Base-by-base conservation (phyloP, 2,329 filamentous ascomycete genomes). In the Alternaria sp. region DNA sequence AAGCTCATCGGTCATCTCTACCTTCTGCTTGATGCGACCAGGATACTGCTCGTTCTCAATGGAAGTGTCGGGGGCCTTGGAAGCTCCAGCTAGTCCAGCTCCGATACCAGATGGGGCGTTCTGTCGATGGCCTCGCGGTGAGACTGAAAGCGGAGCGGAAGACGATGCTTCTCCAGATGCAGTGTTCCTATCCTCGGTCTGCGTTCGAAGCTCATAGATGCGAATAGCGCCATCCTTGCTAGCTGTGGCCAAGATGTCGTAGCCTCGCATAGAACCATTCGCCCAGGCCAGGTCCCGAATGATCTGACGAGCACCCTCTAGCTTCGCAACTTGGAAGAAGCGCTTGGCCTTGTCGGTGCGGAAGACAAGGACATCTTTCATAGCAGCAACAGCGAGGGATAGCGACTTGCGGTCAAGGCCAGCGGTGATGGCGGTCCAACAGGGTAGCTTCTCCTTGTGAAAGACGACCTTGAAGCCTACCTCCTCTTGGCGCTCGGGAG, bases 271-370 rank as follows among this genome's bases (percentile, higher is more conserved):
- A 68, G 93, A 96, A 12, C 93, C 95, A 51, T 93, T 91, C 1
- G 95, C 93, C 96, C 96, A 99, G 3, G 93, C 90, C 1, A 97
- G 88, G 77, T 97, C 94, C 51, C 95, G 87, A 7, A 97, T 91
- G 43, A 98, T 85, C 1, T 90, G 89, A 8, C 88, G 86, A 71
- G 97, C 92, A 2, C 89, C 89, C 28, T 85, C 84, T 15, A 98
- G 83, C 74, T 93, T 91, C 19, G 90, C 89, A 0, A 93, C 93
- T 8, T 92, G 87, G 77, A 97, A 97, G 76, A 98, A 96, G 62
- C 93, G 91, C 65, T 92, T 91, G 58, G 86, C 83, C 76, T 88
- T 81, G 81, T 89, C 83, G 79, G 93, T 95, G 57, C 96, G 88
- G 81, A 94, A 98, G 19, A 99, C 84, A 73, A 90, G 91, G 54